A percentile compares a stretch with the other conserved stretches of the same genome.
These are phyloP conservation scores for Marsdenia floribunda DNA, from an alignment of 257 asterid genomes.

Conservation along the genomic window DNA sequence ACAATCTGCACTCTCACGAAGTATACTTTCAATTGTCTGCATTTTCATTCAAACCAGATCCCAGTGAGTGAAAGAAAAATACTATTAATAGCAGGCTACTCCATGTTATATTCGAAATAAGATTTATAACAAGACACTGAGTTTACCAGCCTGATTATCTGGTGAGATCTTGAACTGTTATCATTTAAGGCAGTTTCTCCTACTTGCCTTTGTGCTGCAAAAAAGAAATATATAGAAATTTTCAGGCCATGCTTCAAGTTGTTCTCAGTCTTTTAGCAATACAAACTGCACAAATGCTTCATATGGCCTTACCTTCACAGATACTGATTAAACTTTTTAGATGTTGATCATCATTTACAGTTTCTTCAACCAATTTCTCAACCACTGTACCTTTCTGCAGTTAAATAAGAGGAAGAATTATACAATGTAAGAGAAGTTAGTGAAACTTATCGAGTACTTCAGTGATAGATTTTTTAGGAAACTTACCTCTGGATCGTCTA, in stretches of 20 bases:
- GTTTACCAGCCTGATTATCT: constrained; percentile 84
- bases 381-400: constrained; percentile 88
- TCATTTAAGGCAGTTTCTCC: constrained; percentile 96
- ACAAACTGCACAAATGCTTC: constrained; percentile 13
- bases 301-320: constrained; percentile 59
- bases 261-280: not conserved
- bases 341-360: constrained; percentile 72
- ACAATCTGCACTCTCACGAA: constrained; percentile 79
- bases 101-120: constrained; percentile 1
- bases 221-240: constrained; percentile 19
- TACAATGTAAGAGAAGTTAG: constrained; percentile 11
- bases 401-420: constrained; percentile 7
- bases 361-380: constrained; percentile 89
- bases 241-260: not conserved
- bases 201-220: constrained; percentile 93
- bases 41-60: constrained; percentile 26
- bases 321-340: constrained; percentile 62
- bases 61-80: constrained; percentile 11
- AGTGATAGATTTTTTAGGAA: constrained; percentile 5
- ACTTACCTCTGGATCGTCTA: constrained; percentile 90
- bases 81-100: not conserved
- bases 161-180: constrained; percentile 91
- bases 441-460: not conserved
- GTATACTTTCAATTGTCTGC: constrained; percentile 89
- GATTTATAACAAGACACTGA: not conserved